phyloP scores from a whole-genome alignment of 208 protist genomes.

The Leishmania martiniquensis region DNA sequence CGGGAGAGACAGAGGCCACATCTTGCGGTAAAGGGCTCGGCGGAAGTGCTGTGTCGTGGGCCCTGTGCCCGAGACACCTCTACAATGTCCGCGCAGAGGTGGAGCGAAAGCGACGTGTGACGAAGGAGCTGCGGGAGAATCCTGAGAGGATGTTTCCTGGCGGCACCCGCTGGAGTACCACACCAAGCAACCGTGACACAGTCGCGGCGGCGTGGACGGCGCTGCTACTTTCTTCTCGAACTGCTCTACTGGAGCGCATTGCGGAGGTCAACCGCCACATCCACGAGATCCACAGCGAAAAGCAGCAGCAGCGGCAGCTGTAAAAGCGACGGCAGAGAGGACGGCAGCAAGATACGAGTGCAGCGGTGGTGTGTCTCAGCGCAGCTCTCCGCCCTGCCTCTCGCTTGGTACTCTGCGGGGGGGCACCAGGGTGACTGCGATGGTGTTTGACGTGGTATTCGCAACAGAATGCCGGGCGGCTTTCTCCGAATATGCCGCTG shows the following conservation, averaged over 20 bases:
- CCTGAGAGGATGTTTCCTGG: slow-evolving; percentile 3
- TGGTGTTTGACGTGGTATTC: not conserved
- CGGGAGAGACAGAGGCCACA: slow-evolving; percentile 11
- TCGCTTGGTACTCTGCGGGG: not conserved
- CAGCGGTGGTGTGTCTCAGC: not conserved
- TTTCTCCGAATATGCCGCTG: not conserved
- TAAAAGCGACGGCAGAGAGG: not conserved
- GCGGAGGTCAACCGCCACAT: slow-evolving; percentile 25
- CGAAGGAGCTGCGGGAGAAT: not conserved
- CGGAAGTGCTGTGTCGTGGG: slow-evolving; percentile 6
- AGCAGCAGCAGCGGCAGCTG: slow-evolving; percentile 1
- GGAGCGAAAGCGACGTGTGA: slow-evolving; percentile 17
- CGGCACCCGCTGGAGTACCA: slow-evolving; percentile 22
- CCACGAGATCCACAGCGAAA: slow-evolving; percentile 21
- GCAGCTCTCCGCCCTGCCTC: not conserved
- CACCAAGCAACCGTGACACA: not conserved
- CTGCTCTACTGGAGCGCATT: slow-evolving; percentile 35
- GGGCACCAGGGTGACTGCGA: not conserved
- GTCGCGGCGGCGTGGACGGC: slow-evolving; percentile 40
- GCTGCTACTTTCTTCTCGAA: slow-evolving; percentile 27
- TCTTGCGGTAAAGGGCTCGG: not conserved
- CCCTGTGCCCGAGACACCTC: slow-evolving; percentile 9
- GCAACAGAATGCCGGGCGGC: not conserved
- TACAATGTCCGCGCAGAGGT: slow-evolving; percentile 32
- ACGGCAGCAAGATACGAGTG: not conserved